Conservation (phyloP, 2,329 filamentous ascomycete genomes). For the Ascochyta clinopodiicola region DNA sequence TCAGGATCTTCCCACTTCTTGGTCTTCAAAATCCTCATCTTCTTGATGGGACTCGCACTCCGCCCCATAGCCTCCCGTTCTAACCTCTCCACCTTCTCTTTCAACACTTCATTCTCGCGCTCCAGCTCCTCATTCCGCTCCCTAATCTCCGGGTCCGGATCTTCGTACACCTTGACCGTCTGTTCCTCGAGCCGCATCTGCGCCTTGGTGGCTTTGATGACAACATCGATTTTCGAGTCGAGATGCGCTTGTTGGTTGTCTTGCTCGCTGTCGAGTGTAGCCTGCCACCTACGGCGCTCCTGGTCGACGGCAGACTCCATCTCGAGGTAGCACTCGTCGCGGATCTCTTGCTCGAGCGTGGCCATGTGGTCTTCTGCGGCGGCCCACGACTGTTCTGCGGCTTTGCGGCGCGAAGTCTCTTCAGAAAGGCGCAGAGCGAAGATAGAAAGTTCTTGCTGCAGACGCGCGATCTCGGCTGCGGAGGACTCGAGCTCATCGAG, state of each 20-base stretch:
- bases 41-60: slow-evolving; percentile 55
- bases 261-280: slow-evolving; percentile 74
- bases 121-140: slow-evolving; percentile 51
- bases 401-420: slow-evolving; percentile 72
- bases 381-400: slow-evolving; percentile 75
- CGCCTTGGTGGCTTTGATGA: slow-evolving; percentile 62
- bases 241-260: slow-evolving; percentile 84
- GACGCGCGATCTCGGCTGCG: slow-evolving; percentile 78
- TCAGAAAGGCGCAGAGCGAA: slow-evolving; percentile 72
- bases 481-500: slow-evolving; percentile 80
- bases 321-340: slow-evolving; percentile 87
- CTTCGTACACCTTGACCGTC: slow-evolving; percentile 54
- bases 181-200: slow-evolving; percentile 34
- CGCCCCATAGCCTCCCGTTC: slow-evolving; percentile 49
- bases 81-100: slow-evolving; percentile 47
- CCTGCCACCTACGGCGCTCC: slow-evolving; percentile 83
- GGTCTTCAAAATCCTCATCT: slow-evolving; percentile 57
- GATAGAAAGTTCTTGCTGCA: slow-evolving; percentile 78
- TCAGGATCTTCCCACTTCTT: slow-evolving; percentile 55
- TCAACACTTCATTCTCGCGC: slow-evolving; percentile 52
- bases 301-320: slow-evolving; percentile 79
- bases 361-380: slow-evolving; percentile 69
- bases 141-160: slow-evolving; percentile 48
- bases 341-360: slow-evolving; percentile 81
- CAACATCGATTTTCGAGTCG: slow-evolving; percentile 83